Percentiles rank a stretch among this genome's conserved stretches.
Evolutionary conservation across 805 yeast species (phyloP).

Genomic region (Schizosaccharomyces japonicus): DNA sequence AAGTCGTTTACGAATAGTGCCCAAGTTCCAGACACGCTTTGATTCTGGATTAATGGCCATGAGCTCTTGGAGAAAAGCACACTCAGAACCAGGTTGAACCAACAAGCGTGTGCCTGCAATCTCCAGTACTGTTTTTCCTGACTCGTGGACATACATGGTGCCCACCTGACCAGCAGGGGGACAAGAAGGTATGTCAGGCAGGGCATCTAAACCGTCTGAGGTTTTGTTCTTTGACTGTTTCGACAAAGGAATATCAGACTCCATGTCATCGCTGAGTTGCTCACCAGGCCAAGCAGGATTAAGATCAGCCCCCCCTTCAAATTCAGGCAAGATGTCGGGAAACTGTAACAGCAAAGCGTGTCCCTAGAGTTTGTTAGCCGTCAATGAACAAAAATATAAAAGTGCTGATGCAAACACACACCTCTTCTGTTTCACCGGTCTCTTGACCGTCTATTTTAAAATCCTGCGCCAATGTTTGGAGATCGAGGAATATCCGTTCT

Average conservation of each 20-base stretch:
- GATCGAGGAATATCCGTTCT: neutral
- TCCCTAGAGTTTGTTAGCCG: neutral
- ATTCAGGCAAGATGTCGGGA: neutral
- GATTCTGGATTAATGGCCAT: neutral
- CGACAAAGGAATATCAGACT: no score
- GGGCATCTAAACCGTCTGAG: neutral
- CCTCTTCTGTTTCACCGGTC: no score
- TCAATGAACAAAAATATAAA: no score
- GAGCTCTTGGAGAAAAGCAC: conserved; percentile 1
- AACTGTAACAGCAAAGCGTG: neutral
- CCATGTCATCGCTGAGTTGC: no score
- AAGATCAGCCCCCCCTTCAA: neutral
- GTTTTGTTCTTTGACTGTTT: neutral
- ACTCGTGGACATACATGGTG: neutral
- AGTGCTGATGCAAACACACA: no score
- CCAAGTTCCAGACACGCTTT: conserved; percentile 1
- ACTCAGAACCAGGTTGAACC: conserved; percentile 1
- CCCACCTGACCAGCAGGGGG: conserved; percentile 5
- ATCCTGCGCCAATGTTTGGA: neutral
- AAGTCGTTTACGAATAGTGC: neutral
- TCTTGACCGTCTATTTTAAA: neutral
- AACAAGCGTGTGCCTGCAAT: neutral
- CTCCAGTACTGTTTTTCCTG: neutral
- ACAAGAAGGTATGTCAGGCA: neutral
- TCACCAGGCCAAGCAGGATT: conserved; percentile 1